These are phyloP conservation scores for Hypsizygus marmoreus DNA, from an alignment of 768 basidiomycete species.

Conservation along the genomic window DNA sequence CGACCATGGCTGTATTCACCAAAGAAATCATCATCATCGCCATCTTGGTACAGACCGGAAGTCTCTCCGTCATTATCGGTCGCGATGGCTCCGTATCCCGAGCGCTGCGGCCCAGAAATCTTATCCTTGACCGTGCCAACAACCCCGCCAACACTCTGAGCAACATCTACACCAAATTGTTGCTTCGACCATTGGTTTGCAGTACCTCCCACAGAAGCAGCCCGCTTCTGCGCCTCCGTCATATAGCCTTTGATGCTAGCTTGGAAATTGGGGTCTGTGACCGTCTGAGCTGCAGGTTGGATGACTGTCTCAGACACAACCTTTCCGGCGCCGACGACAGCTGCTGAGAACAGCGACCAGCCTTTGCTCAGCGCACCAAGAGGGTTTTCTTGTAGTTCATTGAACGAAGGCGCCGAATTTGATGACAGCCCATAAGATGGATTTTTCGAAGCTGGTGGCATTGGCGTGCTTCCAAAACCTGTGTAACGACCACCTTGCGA, in stretches of 20 bases:
- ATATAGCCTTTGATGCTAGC: slow-evolving; percentile 74
- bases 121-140: slow-evolving; percentile 64
- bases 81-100: slow-evolving; percentile 52
- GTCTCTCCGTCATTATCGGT: slow-evolving; percentile 52
- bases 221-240: slow-evolving; percentile 64
- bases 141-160: slow-evolving; percentile 69
- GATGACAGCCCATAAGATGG: slow-evolving; percentile 78
- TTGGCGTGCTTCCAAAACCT: slow-evolving; percentile 89
- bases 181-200: slow-evolving; percentile 80
- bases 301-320: slow-evolving; percentile 86
- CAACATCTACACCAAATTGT: slow-evolving; percentile 85
- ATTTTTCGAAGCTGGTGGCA: slow-evolving; percentile 56
- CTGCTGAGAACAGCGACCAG: slow-evolving; percentile 93
- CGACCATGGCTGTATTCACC: slow-evolving; percentile 45
- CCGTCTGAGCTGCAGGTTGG: slow-evolving; percentile 84
- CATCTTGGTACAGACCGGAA: slow-evolving; percentile 63
- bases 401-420: slow-evolving; percentile 72
- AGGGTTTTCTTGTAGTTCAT: slow-evolving; percentile 87
- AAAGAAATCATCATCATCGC: slow-evolving; percentile 70
- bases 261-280: slow-evolving; percentile 79
- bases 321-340: slow-evolving; percentile 76
- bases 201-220: slow-evolving; percentile 57
- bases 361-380: slow-evolving; percentile 86
- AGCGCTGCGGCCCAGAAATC: slow-evolving; percentile 53
- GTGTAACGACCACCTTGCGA: slow-evolving; percentile 93